phyloP scores from a whole-genome alignment of 768 basidiomycete genomes.

The Xerocomus spinulosus region DNA sequence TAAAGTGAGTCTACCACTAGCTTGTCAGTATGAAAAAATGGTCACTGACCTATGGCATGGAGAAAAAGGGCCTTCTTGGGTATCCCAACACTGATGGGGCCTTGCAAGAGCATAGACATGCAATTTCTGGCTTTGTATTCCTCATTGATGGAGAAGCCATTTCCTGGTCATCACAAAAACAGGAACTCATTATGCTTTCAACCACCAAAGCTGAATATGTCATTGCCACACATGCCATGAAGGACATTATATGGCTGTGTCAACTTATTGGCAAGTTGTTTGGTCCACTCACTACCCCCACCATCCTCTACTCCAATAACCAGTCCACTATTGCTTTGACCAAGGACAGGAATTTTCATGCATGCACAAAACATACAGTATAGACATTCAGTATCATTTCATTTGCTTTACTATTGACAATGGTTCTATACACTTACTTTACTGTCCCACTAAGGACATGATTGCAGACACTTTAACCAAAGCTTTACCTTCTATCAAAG shows the following conservation, averaged over 20 bases:
- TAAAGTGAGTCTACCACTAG: neutral
- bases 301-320: neutral
- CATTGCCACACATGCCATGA: neutral
- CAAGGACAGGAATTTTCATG: constrained; percentile 1
- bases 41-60: neutral
- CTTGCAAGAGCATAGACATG: neutral
- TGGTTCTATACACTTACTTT: neutral
- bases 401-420: neutral
- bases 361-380: neutral
- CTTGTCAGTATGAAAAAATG: neutral
- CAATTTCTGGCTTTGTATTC: neutral
- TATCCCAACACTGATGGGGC: neutral
- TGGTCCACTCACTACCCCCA: neutral
- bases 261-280: neutral
- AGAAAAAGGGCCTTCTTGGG: neutral
- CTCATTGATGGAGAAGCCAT: constrained; percentile 1
- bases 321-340: neutral
- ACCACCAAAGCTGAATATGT: neutral
- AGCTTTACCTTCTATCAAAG: neutral
- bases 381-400: constrained; percentile 1
- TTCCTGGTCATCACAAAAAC: neutral
- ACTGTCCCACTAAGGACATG: constrained; percentile 2
- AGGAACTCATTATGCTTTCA: neutral
- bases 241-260: neutral
- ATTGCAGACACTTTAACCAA: constrained; percentile 2